Conservation (phyloP, 2,329 filamentous ascomycete genomes). For the Zarea fungicola region DNA sequence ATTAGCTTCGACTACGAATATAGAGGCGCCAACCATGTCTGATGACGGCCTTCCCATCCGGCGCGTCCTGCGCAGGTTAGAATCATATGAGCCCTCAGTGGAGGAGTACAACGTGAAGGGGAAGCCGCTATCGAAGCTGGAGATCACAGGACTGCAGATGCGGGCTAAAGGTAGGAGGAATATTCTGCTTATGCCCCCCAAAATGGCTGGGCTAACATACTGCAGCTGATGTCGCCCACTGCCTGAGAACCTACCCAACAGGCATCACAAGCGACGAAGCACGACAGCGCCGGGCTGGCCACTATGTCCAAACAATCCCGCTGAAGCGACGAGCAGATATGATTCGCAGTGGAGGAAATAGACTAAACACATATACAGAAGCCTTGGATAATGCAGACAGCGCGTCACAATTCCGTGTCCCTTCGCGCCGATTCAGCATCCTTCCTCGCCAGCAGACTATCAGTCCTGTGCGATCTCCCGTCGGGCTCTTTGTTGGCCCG, state of each 20-base stretch:
- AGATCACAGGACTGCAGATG: slow-evolving; percentile 17
- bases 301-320: slow-evolving; percentile 19
- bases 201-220: slow-evolving; percentile 15
- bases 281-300: slow-evolving; percentile 5
- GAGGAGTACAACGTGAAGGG: slow-evolving; percentile 10
- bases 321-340: slow-evolving; percentile 24
- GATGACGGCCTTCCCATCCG: slow-evolving; percentile 11
- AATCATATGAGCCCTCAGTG: slow-evolving; percentile 9
- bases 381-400: slow-evolving; percentile 22
- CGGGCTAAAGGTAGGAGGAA: slow-evolving; percentile 25
- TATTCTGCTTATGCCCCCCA: not conserved
- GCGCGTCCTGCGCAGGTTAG: slow-evolving; percentile 8
- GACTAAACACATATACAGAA: slow-evolving; percentile 21
- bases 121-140: slow-evolving; percentile 14
- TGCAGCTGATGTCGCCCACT: slow-evolving; percentile 23
- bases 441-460: not conserved
- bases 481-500: not conserved
- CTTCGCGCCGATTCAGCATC: not conserved
- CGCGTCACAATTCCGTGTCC: not conserved
- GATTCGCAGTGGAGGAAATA: slow-evolving; percentile 22
- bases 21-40: not conserved
- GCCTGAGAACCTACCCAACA: slow-evolving; percentile 7
- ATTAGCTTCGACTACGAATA: not conserved
- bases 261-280: not conserved
- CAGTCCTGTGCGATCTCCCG: not conserved